Evolutionary conservation across 2,329 filamentous ascomycete genomes (phyloP).

Genomic region (Aspergillus terreus): DNA sequence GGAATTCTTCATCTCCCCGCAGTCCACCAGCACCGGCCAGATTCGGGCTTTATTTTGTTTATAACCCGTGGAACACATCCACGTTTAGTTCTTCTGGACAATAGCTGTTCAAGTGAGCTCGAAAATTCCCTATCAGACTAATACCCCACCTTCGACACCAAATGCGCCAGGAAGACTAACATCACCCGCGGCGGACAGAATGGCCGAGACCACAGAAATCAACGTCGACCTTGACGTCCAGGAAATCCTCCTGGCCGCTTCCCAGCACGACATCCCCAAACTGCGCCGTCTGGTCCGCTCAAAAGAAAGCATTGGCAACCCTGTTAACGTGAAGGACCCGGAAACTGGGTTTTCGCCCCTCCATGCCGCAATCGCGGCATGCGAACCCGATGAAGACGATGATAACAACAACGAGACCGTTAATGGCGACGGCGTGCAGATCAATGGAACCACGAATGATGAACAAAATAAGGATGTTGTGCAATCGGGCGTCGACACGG

Average conservation of each 20-base stretch:
- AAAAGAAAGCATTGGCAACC: slow-evolving; percentile 45
- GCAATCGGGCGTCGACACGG: slow-evolving; percentile 62
- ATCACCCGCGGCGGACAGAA: slow-evolving; percentile 5
- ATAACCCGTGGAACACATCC: too few relatives aligned
- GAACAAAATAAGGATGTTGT: slow-evolving; percentile 31
- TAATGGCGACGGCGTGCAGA: slow-evolving; percentile 20
- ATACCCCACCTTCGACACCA: slow-evolving; percentile 3
- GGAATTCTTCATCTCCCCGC: slow-evolving; percentile 1
- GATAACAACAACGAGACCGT: slow-evolving; percentile 16
- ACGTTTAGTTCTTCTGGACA: too few relatives aligned
- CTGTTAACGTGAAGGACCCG: slow-evolving; percentile 74
- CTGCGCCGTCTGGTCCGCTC: slow-evolving; percentile 67
- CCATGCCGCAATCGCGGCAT: slow-evolving; percentile 83
- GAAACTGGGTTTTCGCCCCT: slow-evolving; percentile 83
- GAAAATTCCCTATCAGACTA: not conserved
- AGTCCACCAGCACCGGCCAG: slow-evolving; percentile 6
- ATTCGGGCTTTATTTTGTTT: not conserved
- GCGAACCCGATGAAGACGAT: slow-evolving; percentile 43
- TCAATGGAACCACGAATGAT: slow-evolving; percentile 1
- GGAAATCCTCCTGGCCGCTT: slow-evolving; percentile 62
- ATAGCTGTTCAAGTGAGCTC: too few relatives aligned
- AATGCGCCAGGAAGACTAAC: not conserved
- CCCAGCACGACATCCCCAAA: slow-evolving; percentile 63
- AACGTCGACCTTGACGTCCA: slow-evolving; percentile 46
- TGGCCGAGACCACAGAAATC: slow-evolving; percentile 23